Percentiles rank a stretch among this genome's conserved stretches.
Conservation (phyloP, 1,284 basidiomycete species). For the Wolfiporia cocos region DNA sequence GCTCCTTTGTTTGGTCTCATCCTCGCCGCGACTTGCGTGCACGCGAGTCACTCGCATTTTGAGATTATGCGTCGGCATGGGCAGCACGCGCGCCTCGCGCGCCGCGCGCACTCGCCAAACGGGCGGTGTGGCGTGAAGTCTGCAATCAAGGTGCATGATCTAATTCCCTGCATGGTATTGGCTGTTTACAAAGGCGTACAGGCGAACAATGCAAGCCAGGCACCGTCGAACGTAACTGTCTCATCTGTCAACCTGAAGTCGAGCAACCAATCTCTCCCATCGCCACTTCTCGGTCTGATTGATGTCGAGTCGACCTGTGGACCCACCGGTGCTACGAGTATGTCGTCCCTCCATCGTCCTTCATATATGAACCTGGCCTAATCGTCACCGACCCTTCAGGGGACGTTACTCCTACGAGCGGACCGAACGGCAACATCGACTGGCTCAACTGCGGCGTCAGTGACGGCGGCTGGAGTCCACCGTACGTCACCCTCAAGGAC, state of each 20-base stretch:
- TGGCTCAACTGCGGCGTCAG: constrained; percentile 80
- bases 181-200: too few relatives aligned
- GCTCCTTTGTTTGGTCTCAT: constrained; percentile 34
- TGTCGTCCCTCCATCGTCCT: constrained; percentile 6
- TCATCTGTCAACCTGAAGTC: too few relatives aligned
- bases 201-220: too few relatives aligned
- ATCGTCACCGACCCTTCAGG: constrained; percentile 26
- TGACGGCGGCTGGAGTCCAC: constrained; percentile 57
- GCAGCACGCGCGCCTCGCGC: constrained; percentile 5
- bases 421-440: constrained; percentile 70
- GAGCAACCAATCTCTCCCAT: too few relatives aligned
- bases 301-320: constrained; percentile 19
- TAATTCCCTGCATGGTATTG: too few relatives aligned
- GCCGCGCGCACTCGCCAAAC: constrained; percentile 1
- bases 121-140: constrained; percentile 2
- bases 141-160: background rate
- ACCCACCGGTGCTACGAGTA: constrained; percentile 22
- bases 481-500: constrained; percentile 47
- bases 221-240: too few relatives aligned
- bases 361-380: background rate
- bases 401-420: constrained; percentile 39
- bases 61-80: constrained; percentile 29
- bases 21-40: constrained; percentile 28
- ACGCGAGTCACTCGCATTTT: constrained; percentile 31
- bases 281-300: constrained; percentile 21